Base-by-base conservation (phyloP, 75 land plant species). In the Cupressus sempervirens region DNA sequence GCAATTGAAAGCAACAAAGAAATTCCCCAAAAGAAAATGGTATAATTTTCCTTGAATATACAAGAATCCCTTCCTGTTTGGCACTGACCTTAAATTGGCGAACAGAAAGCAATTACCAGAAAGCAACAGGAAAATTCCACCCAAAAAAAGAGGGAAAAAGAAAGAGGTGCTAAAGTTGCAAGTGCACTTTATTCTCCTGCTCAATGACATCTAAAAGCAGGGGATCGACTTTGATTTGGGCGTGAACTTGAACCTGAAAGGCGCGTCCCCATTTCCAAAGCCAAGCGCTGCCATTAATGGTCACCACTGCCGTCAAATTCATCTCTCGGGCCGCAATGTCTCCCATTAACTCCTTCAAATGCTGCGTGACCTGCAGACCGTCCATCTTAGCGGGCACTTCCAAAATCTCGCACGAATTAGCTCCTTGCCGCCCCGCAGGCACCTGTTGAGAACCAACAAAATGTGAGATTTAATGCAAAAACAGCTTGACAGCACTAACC, bases 151-250 rank as follows among this genome's bases (percentile, higher is more conserved):
- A n/a, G n/a, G 52, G 1, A 56, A 58, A 20, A 18, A 58, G 3
- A 58, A 58, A 20, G 23, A 36, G 41, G 9, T 36, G 26, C 29
- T 43, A 43, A 77, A 90, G 23, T 65, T 90, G 58, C 74, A 90
- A 38, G 52, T 88, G 84, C 3, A 86, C 91, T 29, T 82, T 82
- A 62, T 97, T 95, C 43, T 93, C 95, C 86, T 97, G 97, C 80
- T 97, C 93, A 81, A 97, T 82, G 9, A 97, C 91, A 81, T 95
- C 94, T 40, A 97, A 90, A 76, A 90, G 91, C 53, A 97, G 87
- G 3, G 99, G 99, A 88, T 97, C 97, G 38, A 97, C 95, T 84
- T 90, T 91, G n/a, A 97, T 85, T 65, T 90, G 93, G 76, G 94
- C 95, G 23, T 91, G 83, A 68, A 97, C 90, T 82, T 83, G 87